Percentiles rank a stretch among this genome's conserved stretches.
These are phyloP conservation scores for Cytospora mali DNA, from an alignment of 2,329 filamentous ascomycete genomes.

Conservation along the genomic window DNA sequence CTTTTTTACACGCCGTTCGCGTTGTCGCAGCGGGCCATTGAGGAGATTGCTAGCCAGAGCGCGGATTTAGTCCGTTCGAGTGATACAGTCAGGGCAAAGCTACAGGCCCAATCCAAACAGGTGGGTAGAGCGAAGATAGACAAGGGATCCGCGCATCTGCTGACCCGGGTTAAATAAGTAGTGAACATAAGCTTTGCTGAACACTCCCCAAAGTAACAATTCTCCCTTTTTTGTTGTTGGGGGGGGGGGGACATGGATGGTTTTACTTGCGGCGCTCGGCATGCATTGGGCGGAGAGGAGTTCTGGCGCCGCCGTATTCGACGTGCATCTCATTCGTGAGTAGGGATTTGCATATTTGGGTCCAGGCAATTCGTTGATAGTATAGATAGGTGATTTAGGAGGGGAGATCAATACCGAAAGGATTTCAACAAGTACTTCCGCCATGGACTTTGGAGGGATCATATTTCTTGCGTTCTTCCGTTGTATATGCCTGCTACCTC, in stretches of 20 bases:
- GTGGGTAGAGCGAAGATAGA: neutral
- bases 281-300: conserved; percentile 19
- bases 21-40: conserved; percentile 43
- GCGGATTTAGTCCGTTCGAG: conserved; percentile 26
- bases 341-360: neutral
- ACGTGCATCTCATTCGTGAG: neutral
- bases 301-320: neutral
- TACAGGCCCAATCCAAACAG: conserved; percentile 7
- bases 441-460: neutral
- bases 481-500: neutral
- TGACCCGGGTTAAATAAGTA: neutral
- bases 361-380: neutral
- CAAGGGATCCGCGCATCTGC: neutral
- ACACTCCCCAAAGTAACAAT: neutral
- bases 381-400: neutral
- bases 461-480: neutral
- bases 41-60: conserved; percentile 23
- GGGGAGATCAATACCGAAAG: neutral
- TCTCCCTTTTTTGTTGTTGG: neutral
- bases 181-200: neutral
- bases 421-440: neutral
- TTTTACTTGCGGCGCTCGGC: neutral
- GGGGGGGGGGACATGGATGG: neutral
- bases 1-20: conserved; percentile 57
- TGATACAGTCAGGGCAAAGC: conserved; percentile 23